Base-by-base conservation (phyloP, 768 basidiomycete species). In the Trametes punicea region DNA sequence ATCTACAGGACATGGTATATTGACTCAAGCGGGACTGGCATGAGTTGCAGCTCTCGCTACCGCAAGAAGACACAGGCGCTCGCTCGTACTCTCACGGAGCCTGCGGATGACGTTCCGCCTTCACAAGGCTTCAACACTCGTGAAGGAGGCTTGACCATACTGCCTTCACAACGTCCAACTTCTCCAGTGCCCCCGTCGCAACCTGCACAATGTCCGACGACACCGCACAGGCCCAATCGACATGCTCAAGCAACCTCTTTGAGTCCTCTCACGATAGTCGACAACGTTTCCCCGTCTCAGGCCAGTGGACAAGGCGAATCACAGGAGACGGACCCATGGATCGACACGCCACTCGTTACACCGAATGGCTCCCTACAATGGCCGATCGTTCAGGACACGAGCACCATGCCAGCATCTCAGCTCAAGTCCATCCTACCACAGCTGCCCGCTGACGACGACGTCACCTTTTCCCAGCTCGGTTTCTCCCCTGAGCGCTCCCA, bases 331-430 rank as follows among this genome's bases (percentile, higher is more conserved):
- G 77, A 79, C 18, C 66, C 69, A 6, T 76, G 74, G 50, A 68
- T 83, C 51, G 71, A 75, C 40, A 81, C 84, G 0, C 83, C 85
- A 10, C 51, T 77, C 27, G 72, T 78, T 29, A 81, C 82, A 7
- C 82, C 82, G 3, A 78, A 79, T 50, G 80, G 81, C 31, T 81
- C 81, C n/a, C 64, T 77, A 13, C 74, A 75, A 51, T 80, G 76
- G 75, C 67, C 67, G 27, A 34, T 44, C 23, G 58, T 71, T 26
- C 52, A 63, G 20, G 67, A 73, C 56, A 66, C 64, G 9, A 72
- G 67, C 58, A 64, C 66, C 33, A 55, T 72, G 2, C 69, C 77
- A 27, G 51, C 69, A 9, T 75, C 76, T 5, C 74, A 75, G 60
- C 62, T 74, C 21, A 73, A 77, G 51, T 72, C 59, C 15, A 30